phyloP scores from a whole-genome alignment of 305 asterid species.

The Withania somnifera region DNA sequence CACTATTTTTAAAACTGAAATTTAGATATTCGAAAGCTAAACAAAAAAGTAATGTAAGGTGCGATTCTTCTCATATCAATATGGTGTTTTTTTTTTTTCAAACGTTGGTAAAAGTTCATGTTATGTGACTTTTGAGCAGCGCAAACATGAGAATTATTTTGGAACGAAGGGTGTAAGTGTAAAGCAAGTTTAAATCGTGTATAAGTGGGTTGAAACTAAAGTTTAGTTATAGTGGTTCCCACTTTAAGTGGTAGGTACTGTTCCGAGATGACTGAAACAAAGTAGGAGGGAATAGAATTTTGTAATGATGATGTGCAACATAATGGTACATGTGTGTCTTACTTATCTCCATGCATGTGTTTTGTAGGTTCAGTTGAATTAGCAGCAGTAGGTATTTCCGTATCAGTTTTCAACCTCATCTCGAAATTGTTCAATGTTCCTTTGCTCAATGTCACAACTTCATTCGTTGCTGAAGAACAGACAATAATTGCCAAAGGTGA shows the following conservation, averaged over 20 bases:
- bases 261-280: background rate
- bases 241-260: background rate
- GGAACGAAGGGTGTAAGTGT: background rate
- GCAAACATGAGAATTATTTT: background rate
- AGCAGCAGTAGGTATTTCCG: conserved; percentile 90
- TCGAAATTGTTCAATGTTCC: conserved; percentile 90
- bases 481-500: conserved; percentile 32
- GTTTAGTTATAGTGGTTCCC: background rate
- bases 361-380: conserved; percentile 76
- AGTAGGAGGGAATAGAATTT: background rate
- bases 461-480: conserved; percentile 97
- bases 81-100: background rate
- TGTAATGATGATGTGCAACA: background rate
- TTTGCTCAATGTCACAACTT: conserved; percentile 83
- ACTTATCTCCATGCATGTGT: background rate
- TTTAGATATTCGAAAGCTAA: no score
- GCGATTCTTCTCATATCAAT: no score
- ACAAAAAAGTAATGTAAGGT: no score
- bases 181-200: background rate
- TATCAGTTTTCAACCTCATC: conserved; percentile 78
- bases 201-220: background rate
- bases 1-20: background rate
- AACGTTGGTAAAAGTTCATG: background rate
- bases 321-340: background rate
- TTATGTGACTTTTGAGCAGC: background rate